Evolutionary conservation across 2,329 filamentous ascomycete genomes (phyloP).

Genomic region (Diplodia scrobiculata): DNA sequence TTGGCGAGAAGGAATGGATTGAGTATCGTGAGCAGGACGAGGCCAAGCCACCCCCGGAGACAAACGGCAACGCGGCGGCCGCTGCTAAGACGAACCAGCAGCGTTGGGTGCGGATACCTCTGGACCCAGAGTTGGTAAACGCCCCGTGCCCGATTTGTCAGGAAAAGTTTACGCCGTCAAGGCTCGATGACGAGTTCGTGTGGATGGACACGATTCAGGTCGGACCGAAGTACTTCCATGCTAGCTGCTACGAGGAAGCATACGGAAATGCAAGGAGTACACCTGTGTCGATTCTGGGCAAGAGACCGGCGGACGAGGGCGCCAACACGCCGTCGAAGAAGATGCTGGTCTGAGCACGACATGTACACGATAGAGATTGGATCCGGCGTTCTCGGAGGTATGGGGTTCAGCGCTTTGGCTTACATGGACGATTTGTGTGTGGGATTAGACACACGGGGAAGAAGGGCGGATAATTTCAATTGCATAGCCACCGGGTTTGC

Average conservation of each 20-base stretch:
- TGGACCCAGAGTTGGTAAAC: slow-evolving; percentile 72
- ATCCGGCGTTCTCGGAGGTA: slow-evolving; percentile 25
- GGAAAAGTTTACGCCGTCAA: slow-evolving; percentile 87
- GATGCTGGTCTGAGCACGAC: slow-evolving; percentile 26
- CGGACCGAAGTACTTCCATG: slow-evolving; percentile 81
- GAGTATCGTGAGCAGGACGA: slow-evolving; percentile 80
- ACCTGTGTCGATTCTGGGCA: slow-evolving; percentile 44
- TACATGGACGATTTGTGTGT: not conserved
- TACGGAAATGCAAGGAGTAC: slow-evolving; percentile 37
- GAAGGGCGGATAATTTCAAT: slow-evolving; percentile 2
- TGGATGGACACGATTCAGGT: slow-evolving; percentile 87
- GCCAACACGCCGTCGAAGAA: slow-evolving; percentile 25
- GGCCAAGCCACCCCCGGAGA: slow-evolving; percentile 41
- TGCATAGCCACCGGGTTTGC: slow-evolving; percentile 21
- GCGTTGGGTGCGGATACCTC: slow-evolving; percentile 80
- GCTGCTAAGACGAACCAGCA: slow-evolving; percentile 59
- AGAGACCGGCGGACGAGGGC: slow-evolving; percentile 34
- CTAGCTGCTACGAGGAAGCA: slow-evolving; percentile 77
- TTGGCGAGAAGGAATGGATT: slow-evolving; percentile 94
- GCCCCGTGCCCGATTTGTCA: slow-evolving; percentile 90
- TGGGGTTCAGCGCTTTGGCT: slow-evolving; percentile 4
- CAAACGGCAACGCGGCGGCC: slow-evolving; percentile 47
- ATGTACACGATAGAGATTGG: slow-evolving; percentile 28
- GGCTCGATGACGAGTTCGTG: slow-evolving; percentile 93
- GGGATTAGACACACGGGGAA: not conserved